Percentiles rank a stretch among this genome's conserved stretches.
Evolutionary conservation across 305 asterid genomes (phyloP).

Genomic region (Solanum aculeatissimum): DNA sequence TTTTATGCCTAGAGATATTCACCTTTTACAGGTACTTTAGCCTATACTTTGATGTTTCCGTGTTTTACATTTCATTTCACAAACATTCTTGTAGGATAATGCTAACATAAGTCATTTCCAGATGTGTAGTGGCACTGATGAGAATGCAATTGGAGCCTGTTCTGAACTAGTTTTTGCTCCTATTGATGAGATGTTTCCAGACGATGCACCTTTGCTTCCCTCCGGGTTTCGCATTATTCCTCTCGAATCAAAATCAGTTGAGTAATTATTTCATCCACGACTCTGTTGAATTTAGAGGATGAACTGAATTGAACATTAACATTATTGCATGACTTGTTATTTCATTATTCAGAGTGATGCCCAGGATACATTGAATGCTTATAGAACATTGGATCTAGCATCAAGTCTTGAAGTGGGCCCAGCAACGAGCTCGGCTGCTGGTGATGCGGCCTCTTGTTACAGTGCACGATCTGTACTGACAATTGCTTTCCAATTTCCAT

Average conservation of each 20-base stretch:
- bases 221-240: conserved; percentile 89
- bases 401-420: conserved; percentile 75
- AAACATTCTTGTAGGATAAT: not conserved
- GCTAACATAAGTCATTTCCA: conserved; percentile 11
- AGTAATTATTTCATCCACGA: conserved; percentile 9
- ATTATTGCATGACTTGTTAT: not conserved
- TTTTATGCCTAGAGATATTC: conserved; percentile 71
- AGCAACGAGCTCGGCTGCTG: conserved; percentile 16
- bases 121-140: conserved; percentile 91
- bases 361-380: conserved; percentile 28
- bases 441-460: conserved; percentile 26
- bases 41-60: not conserved
- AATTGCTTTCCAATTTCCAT: conserved; percentile 83
- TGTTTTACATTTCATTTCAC: not conserved
- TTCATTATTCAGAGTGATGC: conserved; percentile 31
- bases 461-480: conserved; percentile 65
- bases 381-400: conserved; percentile 64
- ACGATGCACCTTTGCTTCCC: conserved; percentile 70
- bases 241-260: conserved; percentile 72
- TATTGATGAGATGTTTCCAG: conserved; percentile 85
- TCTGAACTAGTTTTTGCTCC: conserved; percentile 90
- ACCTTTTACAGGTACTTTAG: conserved; percentile 64
- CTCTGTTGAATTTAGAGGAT: not conserved
- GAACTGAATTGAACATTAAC: not conserved
- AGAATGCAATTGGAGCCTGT: conserved; percentile 68